phyloP scores from a whole-genome alignment of 805 yeast species.

The Saccharomycodes ludwigii region DNA sequence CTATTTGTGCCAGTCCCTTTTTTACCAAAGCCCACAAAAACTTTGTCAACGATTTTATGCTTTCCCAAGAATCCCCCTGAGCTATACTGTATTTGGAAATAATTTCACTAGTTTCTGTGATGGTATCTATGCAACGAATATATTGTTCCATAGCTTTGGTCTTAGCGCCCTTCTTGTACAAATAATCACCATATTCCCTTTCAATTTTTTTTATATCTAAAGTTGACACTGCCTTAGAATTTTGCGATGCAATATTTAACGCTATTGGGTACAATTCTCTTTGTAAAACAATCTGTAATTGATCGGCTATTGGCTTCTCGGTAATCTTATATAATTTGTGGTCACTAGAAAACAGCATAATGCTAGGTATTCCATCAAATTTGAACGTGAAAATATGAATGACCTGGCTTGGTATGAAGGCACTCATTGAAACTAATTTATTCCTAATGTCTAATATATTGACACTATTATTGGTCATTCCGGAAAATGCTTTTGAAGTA shows the following conservation, averaged over 20 bases:
- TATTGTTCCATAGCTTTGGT: conserved; percentile 68
- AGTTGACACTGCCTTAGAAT: conserved; percentile 9
- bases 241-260: conserved; percentile 43
- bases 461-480: conserved; percentile 38
- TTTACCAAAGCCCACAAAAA: conserved; percentile 53
- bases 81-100: conserved; percentile 69
- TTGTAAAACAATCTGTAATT: conserved; percentile 54
- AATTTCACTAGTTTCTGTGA: conserved; percentile 59
- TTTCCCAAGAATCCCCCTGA: conserved; percentile 19
- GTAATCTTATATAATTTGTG: conserved; percentile 59
- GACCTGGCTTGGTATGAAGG: conserved; percentile 55
- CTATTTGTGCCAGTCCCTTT: conserved; percentile 46
- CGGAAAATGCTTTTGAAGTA: conserved; percentile 21
- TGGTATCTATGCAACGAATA: conserved; percentile 36
- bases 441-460: conserved; percentile 58
- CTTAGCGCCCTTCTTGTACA: conserved; percentile 52
- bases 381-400: conserved; percentile 38
- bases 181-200: conserved; percentile 56
- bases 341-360: conserved; percentile 57
- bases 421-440: conserved; percentile 57
- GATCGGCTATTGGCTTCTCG: conserved; percentile 55
- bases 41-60: conserved; percentile 40
- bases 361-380: conserved; percentile 31
- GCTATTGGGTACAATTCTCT: conserved; percentile 67
- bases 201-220: conserved; percentile 26